phyloP scores from a whole-genome alignment of 2,329 filamentous ascomycete species.

The Beauveria caledonica region DNA sequence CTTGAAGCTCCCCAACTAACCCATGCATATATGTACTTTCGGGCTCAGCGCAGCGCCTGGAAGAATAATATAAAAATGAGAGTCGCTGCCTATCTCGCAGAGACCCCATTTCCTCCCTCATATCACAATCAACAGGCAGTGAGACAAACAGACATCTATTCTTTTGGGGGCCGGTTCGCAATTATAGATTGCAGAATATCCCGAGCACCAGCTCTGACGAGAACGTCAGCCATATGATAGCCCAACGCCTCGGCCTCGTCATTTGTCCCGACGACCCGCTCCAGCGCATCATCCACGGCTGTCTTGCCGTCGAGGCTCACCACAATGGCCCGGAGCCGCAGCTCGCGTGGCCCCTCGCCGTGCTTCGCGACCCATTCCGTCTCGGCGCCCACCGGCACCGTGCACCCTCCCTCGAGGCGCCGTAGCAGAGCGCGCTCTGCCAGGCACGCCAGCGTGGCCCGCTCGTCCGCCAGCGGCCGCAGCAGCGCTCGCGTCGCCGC shows the following conservation, averaged over 20 bases:
- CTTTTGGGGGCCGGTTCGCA: conserved; percentile 16
- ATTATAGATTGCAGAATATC: conserved; percentile 78
- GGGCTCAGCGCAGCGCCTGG: too few species aligned
- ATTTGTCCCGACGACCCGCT: conserved; percentile 49
- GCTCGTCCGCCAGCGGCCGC: conserved; percentile 50
- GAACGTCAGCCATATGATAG: conserved; percentile 58
- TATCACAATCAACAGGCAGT: not conserved
- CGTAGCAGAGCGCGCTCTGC: conserved; percentile 82
- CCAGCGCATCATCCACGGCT: conserved; percentile 60
- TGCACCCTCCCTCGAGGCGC: conserved; percentile 86
- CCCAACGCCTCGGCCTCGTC: conserved; percentile 74
- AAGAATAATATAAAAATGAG: not conserved
- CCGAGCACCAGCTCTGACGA: conserved; percentile 70
- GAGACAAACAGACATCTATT: not conserved
- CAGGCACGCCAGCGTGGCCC: conserved; percentile 61
- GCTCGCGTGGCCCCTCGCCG: conserved; percentile 27
- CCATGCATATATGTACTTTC: too few species aligned
- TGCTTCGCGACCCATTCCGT: conserved; percentile 55
- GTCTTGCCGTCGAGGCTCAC: conserved; percentile 76
- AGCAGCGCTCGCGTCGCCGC: conserved; percentile 53
- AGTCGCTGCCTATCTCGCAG: not conserved
- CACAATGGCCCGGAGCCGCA: conserved; percentile 70
- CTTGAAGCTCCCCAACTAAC: too few species aligned
- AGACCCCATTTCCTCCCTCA: not conserved
- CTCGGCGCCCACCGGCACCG: conserved; percentile 91